phyloP scores from a whole-genome alignment of 169 alveolate species.

The Theileria sp. region DNA sequence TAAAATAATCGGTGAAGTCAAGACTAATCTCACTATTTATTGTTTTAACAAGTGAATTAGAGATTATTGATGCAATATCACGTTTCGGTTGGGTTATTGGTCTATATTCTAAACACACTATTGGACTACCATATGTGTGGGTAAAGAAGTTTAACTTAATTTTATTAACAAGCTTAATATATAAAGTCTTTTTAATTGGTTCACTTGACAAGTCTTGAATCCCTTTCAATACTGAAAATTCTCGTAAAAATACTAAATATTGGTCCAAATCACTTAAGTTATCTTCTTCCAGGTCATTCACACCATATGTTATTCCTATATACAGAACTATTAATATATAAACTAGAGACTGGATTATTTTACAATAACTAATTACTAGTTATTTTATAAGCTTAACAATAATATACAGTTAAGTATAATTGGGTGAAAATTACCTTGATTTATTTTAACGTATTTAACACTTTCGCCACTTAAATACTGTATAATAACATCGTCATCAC shows the following conservation, averaged over 20 bases:
- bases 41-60: constrained; percentile 9
- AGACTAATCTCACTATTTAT: neutral
- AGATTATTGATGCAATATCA: constrained; percentile 49
- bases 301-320: neutral
- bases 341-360: neutral
- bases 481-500: neutral
- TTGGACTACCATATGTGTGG: neutral
- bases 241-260: neutral
- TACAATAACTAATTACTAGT: neutral
- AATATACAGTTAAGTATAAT: neutral
- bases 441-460: neutral
- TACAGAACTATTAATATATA: neutral
- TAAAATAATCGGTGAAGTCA: neutral
- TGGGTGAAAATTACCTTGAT: neutral
- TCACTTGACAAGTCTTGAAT: constrained; percentile 8
- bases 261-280: constrained; percentile 3
- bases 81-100: constrained; percentile 21
- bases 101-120: constrained; percentile 23
- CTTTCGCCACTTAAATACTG: neutral
- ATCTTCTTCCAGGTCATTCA: neutral
- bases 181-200: neutral
- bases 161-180: neutral
- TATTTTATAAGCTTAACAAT: neutral
- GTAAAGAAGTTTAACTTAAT: constrained; percentile 1
- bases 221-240: constrained; percentile 10